Percentiles rank a stretch among this genome's conserved stretches.
These are phyloP conservation scores for Phaffia tasmanica DNA, from an alignment of 768 basidiomycete genomes.

Conservation along the genomic window DNA sequence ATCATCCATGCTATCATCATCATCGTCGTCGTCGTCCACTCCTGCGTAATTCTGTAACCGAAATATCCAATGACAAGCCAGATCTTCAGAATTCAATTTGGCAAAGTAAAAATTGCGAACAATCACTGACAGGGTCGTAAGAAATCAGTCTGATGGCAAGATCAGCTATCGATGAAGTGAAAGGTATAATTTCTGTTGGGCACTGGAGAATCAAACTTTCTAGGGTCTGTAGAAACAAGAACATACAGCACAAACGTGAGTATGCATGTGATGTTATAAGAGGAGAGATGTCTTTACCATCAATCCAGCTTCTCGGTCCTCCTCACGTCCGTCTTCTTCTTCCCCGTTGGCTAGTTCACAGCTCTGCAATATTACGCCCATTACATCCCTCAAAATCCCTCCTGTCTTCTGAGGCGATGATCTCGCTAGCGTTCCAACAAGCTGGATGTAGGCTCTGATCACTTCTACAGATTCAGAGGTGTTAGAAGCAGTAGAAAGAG, in stretches of 20 bases:
- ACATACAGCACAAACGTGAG: no score
- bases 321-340: conserved; percentile 61
- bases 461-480: neutral
- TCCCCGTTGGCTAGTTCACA: conserved; percentile 30
- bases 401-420: conserved; percentile 56
- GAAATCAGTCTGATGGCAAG: conserved; percentile 69
- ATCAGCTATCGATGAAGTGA: conserved; percentile 56
- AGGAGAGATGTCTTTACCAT: conserved; percentile 45
- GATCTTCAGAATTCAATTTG: neutral
- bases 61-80: neutral
- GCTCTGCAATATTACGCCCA: conserved; percentile 26
- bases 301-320: conserved; percentile 64
- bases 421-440: conserved; percentile 67
- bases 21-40: conserved; percentile 33
- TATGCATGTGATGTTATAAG: neutral
- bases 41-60: conserved; percentile 52
- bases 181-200: conserved; percentile 67
- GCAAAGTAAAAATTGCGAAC: neutral
- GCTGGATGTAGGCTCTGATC: conserved; percentile 35
- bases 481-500: neutral
- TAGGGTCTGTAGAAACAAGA: conserved; percentile 48
- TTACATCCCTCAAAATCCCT: conserved; percentile 27
- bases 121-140: conserved; percentile 69
- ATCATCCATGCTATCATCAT: conserved; percentile 36
- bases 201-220: conserved; percentile 75